Base-by-base conservation (phyloP, 2,329 filamentous ascomycete species). In the Elsinoe perseae region DNA sequence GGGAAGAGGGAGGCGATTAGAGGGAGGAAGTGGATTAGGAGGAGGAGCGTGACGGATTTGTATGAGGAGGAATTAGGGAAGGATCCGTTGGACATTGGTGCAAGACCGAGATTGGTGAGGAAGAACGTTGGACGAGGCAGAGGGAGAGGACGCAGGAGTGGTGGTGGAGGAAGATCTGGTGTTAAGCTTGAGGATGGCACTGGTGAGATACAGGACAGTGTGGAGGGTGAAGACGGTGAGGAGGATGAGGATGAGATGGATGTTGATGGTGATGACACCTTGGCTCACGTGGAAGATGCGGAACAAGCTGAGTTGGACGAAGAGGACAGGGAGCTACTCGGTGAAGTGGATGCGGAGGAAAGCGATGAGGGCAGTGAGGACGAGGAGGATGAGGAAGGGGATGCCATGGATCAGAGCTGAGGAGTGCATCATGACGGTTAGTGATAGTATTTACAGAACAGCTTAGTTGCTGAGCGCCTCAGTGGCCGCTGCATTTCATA, bases 311-410 rank as follows among this genome's bases (percentile, higher is more conserved):
- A 66, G 61, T 58, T 70, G 32, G 70, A 71, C 57, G 68, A 71
- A 50, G 68, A 70, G 58, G 69, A 71, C 57, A 59, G 68, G 30
- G 69, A 71, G 56, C 46, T 72, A 36, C 59, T 71, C 6, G 69
- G 66, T 1, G 69, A 72, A 40, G 66, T 68, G 8, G 68, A 70
- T 63, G 64, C 63, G 36, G 62, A 70, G 59, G 65, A 68, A 25
- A 67, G 66, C 27, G 71, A 72, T 14, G 65, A 65, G 14, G 67
- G 67, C 18, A 65, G 68, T 32, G 68, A 70, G 8, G 68, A 68
- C 46, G 65, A 70, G 65, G 68, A 64, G 14, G 53, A 40, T 25
- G 38, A 38, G 8, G 42, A 44, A 16, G 42, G 23, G 27, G 53
- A 56, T 36, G 53, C 38, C 2, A 46, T 56, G 53, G 53, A 36